Percentiles rank a stretch among this genome's conserved stretches.
Conservation (phyloP, 306 rosid species). For the Astragalus membranaceus region DNA sequence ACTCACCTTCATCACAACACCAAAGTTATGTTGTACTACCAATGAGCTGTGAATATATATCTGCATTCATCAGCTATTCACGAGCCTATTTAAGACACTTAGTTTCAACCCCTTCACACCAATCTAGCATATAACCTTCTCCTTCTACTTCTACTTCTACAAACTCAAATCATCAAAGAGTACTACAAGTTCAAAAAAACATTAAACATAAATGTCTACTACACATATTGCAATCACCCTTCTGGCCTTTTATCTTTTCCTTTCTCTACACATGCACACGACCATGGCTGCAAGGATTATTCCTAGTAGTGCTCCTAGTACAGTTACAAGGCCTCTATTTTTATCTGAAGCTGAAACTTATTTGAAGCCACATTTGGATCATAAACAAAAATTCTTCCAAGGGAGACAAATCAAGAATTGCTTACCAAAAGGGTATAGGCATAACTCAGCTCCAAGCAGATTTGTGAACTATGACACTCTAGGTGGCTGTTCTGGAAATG, state of each 20-base stretch:
- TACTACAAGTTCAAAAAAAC: background rate
- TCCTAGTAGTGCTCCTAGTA: constrained; percentile 74
- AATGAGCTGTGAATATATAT: constrained; percentile 35
- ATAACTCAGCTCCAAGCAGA: constrained; percentile 75
- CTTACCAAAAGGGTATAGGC: constrained; percentile 73
- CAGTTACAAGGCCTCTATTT: constrained; percentile 54
- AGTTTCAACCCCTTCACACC: constrained; percentile 12
- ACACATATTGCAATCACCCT: constrained; percentile 14
- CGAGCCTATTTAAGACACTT: constrained; percentile 65
- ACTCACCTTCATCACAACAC: constrained; percentile 30
- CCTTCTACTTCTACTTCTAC: background rate
- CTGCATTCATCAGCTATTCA: constrained; percentile 49
- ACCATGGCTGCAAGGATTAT: constrained; percentile 49
- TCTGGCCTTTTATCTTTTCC: constrained; percentile 22
- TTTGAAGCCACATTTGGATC: constrained; percentile 31
- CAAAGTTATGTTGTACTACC: constrained; percentile 24
- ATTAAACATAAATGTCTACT: constrained; percentile 21
- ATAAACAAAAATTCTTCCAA: constrained; percentile 28
- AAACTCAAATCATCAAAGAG: constrained; percentile 8
- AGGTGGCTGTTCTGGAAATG: constrained; percentile 39
- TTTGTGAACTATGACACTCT: constrained; percentile 51
- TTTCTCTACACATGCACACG: constrained; percentile 24
- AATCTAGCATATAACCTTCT: constrained; percentile 28
- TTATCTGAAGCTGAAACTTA: constrained; percentile 32
- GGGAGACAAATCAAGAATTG: constrained; percentile 48